Conservation (phyloP, 1,284 basidiomycete species). For the Cystobasidium slooffiae region DNA sequence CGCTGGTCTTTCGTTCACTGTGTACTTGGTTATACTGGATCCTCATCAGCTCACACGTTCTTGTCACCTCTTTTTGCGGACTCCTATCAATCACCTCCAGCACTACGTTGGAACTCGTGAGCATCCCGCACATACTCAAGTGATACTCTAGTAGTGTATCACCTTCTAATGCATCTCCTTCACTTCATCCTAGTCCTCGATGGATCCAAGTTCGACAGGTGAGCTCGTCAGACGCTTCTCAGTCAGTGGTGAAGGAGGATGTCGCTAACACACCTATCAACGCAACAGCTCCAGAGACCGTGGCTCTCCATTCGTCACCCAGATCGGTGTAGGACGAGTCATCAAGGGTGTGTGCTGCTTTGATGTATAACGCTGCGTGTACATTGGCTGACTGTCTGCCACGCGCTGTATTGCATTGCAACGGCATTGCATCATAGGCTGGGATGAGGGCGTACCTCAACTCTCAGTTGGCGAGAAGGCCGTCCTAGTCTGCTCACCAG, state of each 20-base stretch:
- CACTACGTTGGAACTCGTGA: slow-evolving; percentile 54
- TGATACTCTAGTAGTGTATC: background rate
- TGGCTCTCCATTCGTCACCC: slow-evolving; percentile 52
- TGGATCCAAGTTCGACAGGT: slow-evolving; percentile 42
- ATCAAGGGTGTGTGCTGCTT: slow-evolving; percentile 52
- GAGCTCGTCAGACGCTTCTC: background rate
- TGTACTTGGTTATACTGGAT: too few species aligned
- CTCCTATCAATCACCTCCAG: background rate
- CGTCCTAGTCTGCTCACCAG: slow-evolving; percentile 53
- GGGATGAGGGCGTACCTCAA: slow-evolving; percentile 57
- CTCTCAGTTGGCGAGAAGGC: slow-evolving; percentile 58
- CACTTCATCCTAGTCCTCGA: slow-evolving; percentile 20
- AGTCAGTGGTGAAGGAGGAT: background rate
- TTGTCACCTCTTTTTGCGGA: too few species aligned
- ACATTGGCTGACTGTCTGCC: background rate
- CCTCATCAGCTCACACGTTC: slow-evolving; percentile 13
- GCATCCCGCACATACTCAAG: slow-evolving; percentile 4
- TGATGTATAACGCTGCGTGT: background rate
- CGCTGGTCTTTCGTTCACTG: too few species aligned
- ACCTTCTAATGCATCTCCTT: background rate
- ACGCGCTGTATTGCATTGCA: too few species aligned
- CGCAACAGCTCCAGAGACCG: slow-evolving; percentile 57
- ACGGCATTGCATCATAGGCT: slow-evolving; percentile 45
- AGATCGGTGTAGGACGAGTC: slow-evolving; percentile 56
- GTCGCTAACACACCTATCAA: slow-evolving; percentile 43